A percentile compares a stretch with the other conserved stretches of the same genome.
Evolutionary conservation across 441 rosid species (phyloP).

Genomic region (Arabidopsis lyrata): DNA sequence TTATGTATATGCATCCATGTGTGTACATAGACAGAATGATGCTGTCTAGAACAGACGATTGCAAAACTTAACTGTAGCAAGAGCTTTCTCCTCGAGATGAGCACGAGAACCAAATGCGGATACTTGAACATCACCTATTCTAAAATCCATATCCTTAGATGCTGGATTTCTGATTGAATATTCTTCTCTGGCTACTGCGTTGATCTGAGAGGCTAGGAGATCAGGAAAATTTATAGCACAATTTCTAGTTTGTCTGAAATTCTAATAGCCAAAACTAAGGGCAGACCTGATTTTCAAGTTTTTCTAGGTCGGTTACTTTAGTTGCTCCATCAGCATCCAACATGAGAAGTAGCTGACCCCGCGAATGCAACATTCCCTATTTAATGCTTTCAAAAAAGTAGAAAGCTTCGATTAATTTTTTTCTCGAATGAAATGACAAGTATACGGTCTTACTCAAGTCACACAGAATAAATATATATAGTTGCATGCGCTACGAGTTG

Average conservation of each 20-base stretch:
- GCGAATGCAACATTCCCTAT: slow-evolving; percentile 99
- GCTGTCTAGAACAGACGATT: not conserved
- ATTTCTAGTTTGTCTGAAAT: slow-evolving; percentile 14
- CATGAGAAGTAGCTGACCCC: slow-evolving; percentile 95
- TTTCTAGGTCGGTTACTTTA: slow-evolving; percentile 86
- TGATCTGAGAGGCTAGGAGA: slow-evolving; percentile 65
- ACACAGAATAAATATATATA: slow-evolving; percentile 1
- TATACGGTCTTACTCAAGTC: slow-evolving; percentile 10
- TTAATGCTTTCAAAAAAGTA: slow-evolving; percentile 79
- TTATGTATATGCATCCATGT: not conserved
- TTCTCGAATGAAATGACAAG: slow-evolving; percentile 24
- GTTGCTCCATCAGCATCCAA: slow-evolving; percentile 99
- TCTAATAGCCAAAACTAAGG: slow-evolving; percentile 27
- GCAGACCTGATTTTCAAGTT: slow-evolving; percentile 91
- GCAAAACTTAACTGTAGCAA: slow-evolving; percentile 76
- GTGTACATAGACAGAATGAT: slow-evolving; percentile 6
- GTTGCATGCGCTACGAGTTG: slow-evolving; percentile 33
- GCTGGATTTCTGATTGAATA: slow-evolving; percentile 53
- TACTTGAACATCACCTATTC: slow-evolving; percentile 70
- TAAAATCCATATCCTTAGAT: slow-evolving; percentile 49
- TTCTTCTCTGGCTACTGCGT: slow-evolving; percentile 69
- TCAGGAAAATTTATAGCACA: slow-evolving; percentile 43
- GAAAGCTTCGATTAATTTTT: slow-evolving; percentile 60
- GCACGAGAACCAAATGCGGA: slow-evolving; percentile 96
- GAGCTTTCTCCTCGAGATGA: slow-evolving; percentile 93